phyloP scores from a whole-genome alignment of 2,329 filamentous ascomycete species.

The Aspergillus proliferans region DNA sequence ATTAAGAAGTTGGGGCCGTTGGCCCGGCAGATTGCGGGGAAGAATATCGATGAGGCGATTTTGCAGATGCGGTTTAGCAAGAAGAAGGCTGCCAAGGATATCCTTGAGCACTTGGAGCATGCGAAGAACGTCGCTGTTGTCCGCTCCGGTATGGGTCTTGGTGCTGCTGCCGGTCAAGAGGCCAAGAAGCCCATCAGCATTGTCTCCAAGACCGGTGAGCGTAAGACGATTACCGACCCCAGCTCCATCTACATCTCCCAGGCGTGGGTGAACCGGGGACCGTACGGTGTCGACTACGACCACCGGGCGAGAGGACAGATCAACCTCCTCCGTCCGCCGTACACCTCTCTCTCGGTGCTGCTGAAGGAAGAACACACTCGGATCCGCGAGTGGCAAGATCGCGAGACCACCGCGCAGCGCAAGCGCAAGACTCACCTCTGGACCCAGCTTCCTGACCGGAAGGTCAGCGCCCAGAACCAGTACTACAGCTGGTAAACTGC shows the following conservation, averaged over 20 bases:
- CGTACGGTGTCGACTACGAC: slow-evolving; percentile 56
- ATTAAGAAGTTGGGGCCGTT: slow-evolving; percentile 87
- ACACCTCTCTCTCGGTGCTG: slow-evolving; percentile 69
- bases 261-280: slow-evolving; percentile 82
- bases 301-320: slow-evolving; percentile 70
- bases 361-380: slow-evolving; percentile 92
- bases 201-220: slow-evolving; percentile 67
- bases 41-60: slow-evolving; percentile 89
- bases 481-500: slow-evolving; percentile 80
- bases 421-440: slow-evolving; percentile 70
- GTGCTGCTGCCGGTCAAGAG: slow-evolving; percentile 4
- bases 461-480: slow-evolving; percentile 74
- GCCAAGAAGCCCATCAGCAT: slow-evolving; percentile 50
- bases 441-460: slow-evolving; percentile 81
- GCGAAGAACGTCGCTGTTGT: slow-evolving; percentile 77
- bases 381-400: slow-evolving; percentile 72
- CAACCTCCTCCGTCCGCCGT: slow-evolving; percentile 62
- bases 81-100: slow-evolving; percentile 82
- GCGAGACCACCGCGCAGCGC: slow-evolving; percentile 69
- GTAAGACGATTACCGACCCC: slow-evolving; percentile 63
- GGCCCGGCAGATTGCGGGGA: slow-evolving; percentile 82
- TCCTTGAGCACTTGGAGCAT: slow-evolving; percentile 70
- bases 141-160: slow-evolving; percentile 75
- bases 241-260: slow-evolving; percentile 85
- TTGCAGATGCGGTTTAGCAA: slow-evolving; percentile 91